A percentile compares a stretch with the other conserved stretches of the same genome.
These are phyloP conservation scores for Backusella australiensis DNA, from an alignment of 192 early-diverging fungal genomes.

Conservation along the genomic window DNA sequence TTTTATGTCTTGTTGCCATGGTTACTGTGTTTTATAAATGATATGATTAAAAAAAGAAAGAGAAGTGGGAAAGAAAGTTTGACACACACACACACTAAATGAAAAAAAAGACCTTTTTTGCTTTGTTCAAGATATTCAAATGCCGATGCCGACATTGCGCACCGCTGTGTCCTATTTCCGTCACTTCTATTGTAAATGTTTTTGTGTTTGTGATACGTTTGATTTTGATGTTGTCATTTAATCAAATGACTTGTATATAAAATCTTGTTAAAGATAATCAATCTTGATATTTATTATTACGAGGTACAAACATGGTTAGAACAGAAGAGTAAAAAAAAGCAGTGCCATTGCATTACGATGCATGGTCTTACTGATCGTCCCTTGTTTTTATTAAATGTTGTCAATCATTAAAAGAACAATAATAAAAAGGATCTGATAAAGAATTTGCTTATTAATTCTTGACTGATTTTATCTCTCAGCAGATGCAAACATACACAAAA, in stretches of 20 bases:
- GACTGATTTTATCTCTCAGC: not conserved
- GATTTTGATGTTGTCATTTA: not conserved
- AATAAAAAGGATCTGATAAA: slow-evolving; percentile 1
- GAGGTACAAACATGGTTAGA: too few relatives aligned
- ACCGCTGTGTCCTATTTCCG: not conserved
- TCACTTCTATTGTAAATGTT: not conserved
- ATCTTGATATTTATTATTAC: not conserved
- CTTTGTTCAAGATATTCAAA: not conserved
- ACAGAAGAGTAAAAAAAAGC: not conserved
- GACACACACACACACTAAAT: not conserved
- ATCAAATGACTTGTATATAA: not conserved
- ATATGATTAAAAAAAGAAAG: not conserved
- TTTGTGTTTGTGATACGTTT: not conserved
- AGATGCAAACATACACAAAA: not conserved
- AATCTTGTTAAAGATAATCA: not conserved
- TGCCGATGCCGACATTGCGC: not conserved
- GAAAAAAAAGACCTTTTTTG: not conserved
- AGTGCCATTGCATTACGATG: not conserved
- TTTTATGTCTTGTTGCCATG: slow-evolving; percentile 6
- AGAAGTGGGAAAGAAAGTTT: not conserved
- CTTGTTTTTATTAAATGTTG: not conserved
- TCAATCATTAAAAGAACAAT: not conserved
- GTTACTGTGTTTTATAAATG: not conserved
- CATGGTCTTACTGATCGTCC: not conserved
- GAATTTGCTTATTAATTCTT: not conserved